Evolutionary conservation across 306 rosid species (phyloP), one percentile per base, ranked within the genome.

Genomic region (Astragalus glycyphyllos): DNA sequence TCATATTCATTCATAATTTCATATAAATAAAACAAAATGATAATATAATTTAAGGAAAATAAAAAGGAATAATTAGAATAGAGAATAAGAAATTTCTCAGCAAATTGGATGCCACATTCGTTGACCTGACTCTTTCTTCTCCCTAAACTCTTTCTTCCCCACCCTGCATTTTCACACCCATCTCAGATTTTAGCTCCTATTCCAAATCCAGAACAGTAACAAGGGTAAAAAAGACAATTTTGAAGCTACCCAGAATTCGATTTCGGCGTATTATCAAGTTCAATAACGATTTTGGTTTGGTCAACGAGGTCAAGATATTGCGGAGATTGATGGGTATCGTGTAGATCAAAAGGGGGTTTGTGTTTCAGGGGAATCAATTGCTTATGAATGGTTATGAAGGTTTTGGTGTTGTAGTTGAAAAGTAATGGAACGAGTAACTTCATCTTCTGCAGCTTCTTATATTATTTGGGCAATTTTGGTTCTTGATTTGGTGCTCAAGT

Each of bases 401-500:
- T 65, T 15, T 47, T 9, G 61, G 46, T 13, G 11, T 69, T 72
- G 49, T 71, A 74, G 72, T 78, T 42, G 78, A 58, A 69, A 40
- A 68, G 11, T 53, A 65, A 72, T 78, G 84, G 77, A 76, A 74
- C 77, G 67, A 42, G 53, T 80, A 48, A 73, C 46, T 77, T 86
- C 80, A 55, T 57, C 74, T 73, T 70, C 77, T 58, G 56, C 31
- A 35, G 66, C 58, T 76, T 83, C 65, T 29, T 73, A 78, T 80
- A 78, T 82, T 77, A 53, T 85, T 66, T 83, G 81, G 78, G 69
- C 79, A 53, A 60, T 86, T 86, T 72, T 85, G 53, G 50, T 80
- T 45, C 73, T 85, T 74, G 85, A 79, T 78, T 91, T 88, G 53
- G 69, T 86, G 26, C 56, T 51, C 7, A 74, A 77, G 69, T 83